These are phyloP conservation scores for Coprinopsis cinerea DNA, from an alignment of 768 basidiomycete species.

Conservation along the genomic window DNA sequence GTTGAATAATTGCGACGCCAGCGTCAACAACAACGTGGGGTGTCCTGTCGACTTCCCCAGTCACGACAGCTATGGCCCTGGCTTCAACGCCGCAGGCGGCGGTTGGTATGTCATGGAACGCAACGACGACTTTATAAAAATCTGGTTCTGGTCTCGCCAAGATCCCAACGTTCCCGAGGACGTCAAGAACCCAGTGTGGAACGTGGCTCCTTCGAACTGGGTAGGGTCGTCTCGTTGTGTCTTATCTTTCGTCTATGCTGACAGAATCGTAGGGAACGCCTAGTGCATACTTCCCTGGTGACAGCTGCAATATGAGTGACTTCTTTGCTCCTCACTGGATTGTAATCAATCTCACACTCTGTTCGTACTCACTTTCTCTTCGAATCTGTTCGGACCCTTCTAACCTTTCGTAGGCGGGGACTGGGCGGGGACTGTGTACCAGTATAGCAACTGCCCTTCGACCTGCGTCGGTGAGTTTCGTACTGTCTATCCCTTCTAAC, in stretches of 20 bases:
- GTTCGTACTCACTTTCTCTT: slow-evolving; percentile 16
- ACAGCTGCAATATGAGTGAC: slow-evolving; percentile 48
- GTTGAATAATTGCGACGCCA: too few relatives aligned
- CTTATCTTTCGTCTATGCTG: background rate
- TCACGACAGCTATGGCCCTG: slow-evolving; percentile 47
- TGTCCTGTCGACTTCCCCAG: slow-evolving; percentile 26
- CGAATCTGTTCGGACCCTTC: background rate
- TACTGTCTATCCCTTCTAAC: too few relatives aligned
- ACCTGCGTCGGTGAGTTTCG: too few relatives aligned
- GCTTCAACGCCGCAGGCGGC: slow-evolving; percentile 52
- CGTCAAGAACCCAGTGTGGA: slow-evolving; percentile 32
- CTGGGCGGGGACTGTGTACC: too few relatives aligned
- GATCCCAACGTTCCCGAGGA: slow-evolving; percentile 41
- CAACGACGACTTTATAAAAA: slow-evolving; percentile 46
- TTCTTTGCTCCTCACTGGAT: slow-evolving; percentile 54
- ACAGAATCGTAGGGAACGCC: slow-evolving; percentile 54
- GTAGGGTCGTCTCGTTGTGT: too few relatives aligned
- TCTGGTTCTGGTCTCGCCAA: slow-evolving; percentile 76
- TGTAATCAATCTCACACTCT: slow-evolving; percentile 48
- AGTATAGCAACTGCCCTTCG: too few relatives aligned
- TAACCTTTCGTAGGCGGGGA: slow-evolving; percentile 10
- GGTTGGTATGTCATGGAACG: slow-evolving; percentile 60
- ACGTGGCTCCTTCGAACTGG: slow-evolving; percentile 47
- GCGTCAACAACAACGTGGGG: slow-evolving; percentile 22
- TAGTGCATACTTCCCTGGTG: slow-evolving; percentile 54